Percentiles rank a stretch among this genome's conserved stretches.
Evolutionary conservation across 2,329 filamentous ascomycete genomes (phyloP).

Genomic region (Fusarium sp.): DNA sequence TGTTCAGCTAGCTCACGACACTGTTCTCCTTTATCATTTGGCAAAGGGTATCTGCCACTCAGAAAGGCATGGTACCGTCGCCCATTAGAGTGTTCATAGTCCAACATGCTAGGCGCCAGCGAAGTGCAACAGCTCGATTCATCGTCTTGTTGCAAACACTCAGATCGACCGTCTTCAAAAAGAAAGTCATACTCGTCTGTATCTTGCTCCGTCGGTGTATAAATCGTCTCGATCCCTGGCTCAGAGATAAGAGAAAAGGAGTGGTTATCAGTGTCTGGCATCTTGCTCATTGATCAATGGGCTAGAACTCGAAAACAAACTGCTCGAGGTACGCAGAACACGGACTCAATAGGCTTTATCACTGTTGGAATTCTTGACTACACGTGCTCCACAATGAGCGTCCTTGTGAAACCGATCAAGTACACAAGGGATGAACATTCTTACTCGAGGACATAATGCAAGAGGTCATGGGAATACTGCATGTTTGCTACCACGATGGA

Average conservation of each 20-base stretch:
- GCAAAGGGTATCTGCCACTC: conserved; percentile 59
- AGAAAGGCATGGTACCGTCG: conserved; percentile 60
- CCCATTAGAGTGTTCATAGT: conserved; percentile 52
- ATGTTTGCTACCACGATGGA: conserved; percentile 28
- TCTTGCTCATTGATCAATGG: conserved; percentile 14
- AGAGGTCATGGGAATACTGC: conserved; percentile 36
- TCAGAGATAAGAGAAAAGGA: conserved; percentile 51
- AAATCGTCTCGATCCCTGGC: conserved; percentile 42
- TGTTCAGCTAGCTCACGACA: conserved; percentile 61
- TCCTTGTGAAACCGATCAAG: conserved; percentile 38
- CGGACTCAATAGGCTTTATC: conserved; percentile 35
- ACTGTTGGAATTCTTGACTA: conserved; percentile 27
- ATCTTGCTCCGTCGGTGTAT: conserved; percentile 47
- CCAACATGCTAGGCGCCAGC: conserved; percentile 51
- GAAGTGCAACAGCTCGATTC: conserved; percentile 51
- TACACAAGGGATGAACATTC: conserved; percentile 19
- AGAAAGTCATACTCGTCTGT: conserved; percentile 50
- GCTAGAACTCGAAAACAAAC: background rate
- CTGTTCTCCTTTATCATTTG: conserved; percentile 61
- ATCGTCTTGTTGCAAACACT: conserved; percentile 40
- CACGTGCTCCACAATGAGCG: conserved; percentile 26
- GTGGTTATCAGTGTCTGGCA: conserved; percentile 44
- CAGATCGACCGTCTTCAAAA: conserved; percentile 40
- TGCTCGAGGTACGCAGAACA: conserved; percentile 6
- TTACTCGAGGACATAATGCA: conserved; percentile 20